Evolutionary conservation across 208 protist genomes (phyloP), one percentile per base, ranked within the genome.

Genomic region (Herpetomonas samuelpessoai): DNA sequence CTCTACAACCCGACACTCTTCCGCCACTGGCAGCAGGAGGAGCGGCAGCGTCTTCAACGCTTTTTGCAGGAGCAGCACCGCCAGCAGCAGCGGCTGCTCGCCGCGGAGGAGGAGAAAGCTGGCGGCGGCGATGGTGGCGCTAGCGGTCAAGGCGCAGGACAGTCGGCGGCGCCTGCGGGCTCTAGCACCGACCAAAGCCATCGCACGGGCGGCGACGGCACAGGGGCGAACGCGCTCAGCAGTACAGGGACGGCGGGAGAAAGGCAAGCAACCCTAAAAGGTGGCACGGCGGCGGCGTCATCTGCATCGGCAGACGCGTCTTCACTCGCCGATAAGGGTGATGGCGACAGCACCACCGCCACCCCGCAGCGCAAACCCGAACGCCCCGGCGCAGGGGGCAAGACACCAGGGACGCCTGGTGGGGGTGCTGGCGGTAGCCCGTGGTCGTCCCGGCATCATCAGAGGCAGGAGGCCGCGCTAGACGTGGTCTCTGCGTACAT

Each of bases 381-480:
- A 6, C 6, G 35, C 9, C 6, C 9, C 35, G 35, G 35, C 9
- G 14, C 9, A 6, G 6, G 9, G 9, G 35, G 9, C 35, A 41
- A 41, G 9, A 41, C 35, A 14, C 35, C 35, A 6, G 14, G 35
- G 9, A 41, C 35, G 14, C 35, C 35, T 14, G 14, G 35, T 14
- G n/a, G n/a, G n/a, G 35, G 6, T 41, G 35, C 14, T 41, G 35
- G 35, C 35, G 35, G 35, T 14, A 41, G 14, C 35, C 6, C 35
- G 14, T 41, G 35, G 35, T 6, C 35, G 35, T 18, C 6, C 35
- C 35, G 30, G 35, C 51, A 59, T 26, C 51, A 59, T 26, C 25
- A 64, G 2, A 57, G 68, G 0, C 53, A 56, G 19, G 86, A 92
- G 72, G 68, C 66, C n/a, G 72, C 76, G 47, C 73, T 92, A 22